phyloP scores from a whole-genome alignment of 768 basidiomycete species.

The Lactarius sanguifluus region DNA sequence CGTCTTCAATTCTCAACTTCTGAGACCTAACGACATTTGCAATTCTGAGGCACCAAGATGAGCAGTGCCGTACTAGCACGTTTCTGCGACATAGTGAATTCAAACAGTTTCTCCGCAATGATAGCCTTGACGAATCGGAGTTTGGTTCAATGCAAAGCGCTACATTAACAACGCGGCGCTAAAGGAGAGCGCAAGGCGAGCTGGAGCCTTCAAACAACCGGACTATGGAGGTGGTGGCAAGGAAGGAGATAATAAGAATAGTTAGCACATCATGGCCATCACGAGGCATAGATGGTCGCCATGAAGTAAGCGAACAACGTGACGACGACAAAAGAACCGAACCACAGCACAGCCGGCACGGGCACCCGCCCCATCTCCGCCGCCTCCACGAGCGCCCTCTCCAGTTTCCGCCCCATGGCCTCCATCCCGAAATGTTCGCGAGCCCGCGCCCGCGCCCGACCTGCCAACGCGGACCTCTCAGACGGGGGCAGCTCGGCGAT shows the following conservation, averaged over 20 bases:
- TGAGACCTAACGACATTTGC: too few species aligned
- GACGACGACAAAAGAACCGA: slow-evolving; percentile 14
- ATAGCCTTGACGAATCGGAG: too few species aligned
- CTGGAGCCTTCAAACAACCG: too few species aligned
- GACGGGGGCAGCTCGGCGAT: slow-evolving; percentile 48
- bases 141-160: too few species aligned
- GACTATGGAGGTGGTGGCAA: too few species aligned
- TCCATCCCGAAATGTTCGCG: slow-evolving; percentile 70
- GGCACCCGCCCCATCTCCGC: slow-evolving; percentile 51
- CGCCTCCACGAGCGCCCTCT: slow-evolving; percentile 54
- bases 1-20: too few species aligned
- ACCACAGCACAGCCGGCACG: slow-evolving; percentile 13
- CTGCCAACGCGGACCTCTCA: slow-evolving; percentile 50
- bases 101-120: too few species aligned
- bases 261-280: neutral
- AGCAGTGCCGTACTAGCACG: too few species aligned
- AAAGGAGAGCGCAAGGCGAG: too few species aligned
- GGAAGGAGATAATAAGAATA: neutral
- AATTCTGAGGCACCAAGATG: too few species aligned
- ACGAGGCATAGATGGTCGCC: slow-evolving; percentile 13
- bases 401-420: slow-evolving; percentile 64
- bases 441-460: slow-evolving; percentile 61
- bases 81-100: too few species aligned
- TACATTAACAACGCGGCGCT: too few species aligned
- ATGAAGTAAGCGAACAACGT: slow-evolving; percentile 23